Conservation (phyloP, 352 stramenopile species). For the Pythium diclinum region DNA sequence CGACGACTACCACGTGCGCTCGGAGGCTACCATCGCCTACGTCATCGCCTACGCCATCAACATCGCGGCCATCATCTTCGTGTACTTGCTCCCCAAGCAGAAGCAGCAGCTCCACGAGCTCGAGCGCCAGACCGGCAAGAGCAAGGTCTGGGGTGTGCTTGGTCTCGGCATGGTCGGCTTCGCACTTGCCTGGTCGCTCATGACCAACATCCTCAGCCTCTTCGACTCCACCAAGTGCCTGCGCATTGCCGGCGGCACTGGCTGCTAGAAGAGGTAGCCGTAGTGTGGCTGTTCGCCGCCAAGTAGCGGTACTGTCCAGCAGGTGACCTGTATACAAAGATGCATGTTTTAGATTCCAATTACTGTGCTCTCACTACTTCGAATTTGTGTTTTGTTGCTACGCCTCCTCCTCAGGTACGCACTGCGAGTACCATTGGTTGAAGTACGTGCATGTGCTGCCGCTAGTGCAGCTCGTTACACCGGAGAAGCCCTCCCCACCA, state of each 20-base stretch:
- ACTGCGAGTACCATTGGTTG: background rate
- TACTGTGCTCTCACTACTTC: no score
- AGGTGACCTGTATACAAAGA: background rate
- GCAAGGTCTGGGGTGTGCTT: conserved; percentile 10
- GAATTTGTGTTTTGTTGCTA: no score
- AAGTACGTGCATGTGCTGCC: background rate
- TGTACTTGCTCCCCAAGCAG: conserved; percentile 23
- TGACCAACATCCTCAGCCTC: conserved; percentile 30
- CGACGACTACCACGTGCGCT: conserved; percentile 19
- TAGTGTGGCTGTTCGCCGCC: no score
- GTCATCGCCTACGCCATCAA: conserved; percentile 29
- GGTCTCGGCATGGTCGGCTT: conserved; percentile 21
- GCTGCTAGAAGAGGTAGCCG: no score
- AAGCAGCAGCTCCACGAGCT: conserved; percentile 27
- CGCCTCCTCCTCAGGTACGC: background rate
- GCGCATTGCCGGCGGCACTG: conserved; percentile 27
- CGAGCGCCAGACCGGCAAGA: conserved; percentile 16
- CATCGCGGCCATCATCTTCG: conserved; percentile 23
- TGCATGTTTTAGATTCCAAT: background rate
- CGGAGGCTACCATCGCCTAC: conserved; percentile 26
- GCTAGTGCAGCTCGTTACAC: background rate
- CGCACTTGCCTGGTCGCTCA: conserved; percentile 25
- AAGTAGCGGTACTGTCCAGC: no score
- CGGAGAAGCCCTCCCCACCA: background rate
- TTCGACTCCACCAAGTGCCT: conserved; percentile 28